Evolutionary conservation across 2,329 filamentous ascomycete species (phyloP), one percentile per base, ranked within the genome.

Genomic region (Hypoxylon rubiginosum): DNA sequence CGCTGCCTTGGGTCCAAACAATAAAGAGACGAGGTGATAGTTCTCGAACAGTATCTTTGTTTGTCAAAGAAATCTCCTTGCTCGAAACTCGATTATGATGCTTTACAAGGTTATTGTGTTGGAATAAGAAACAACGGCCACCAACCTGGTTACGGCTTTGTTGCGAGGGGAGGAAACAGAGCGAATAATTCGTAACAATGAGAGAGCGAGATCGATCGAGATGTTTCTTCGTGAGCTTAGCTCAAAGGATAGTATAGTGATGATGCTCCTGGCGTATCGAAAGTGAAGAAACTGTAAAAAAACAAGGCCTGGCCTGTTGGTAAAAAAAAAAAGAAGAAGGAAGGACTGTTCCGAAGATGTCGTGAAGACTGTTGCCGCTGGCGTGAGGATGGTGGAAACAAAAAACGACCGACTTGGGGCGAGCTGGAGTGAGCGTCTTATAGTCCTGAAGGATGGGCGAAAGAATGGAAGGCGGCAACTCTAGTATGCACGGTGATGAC

Each of bases 261-360:
- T 78, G 76, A 73, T 82, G 81, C 81, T 73, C 81, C 81, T 79
- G 81, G 81, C 81, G 76, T 50, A 72, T 65, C 74, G 66, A 68
- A 68, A 65, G 69, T 51, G 74, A 75, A 70, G 51, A 73, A 70
- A 73, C 61, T 67, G 71, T 66, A 67, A 72, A 64, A 72, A 64
- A 65, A 64, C 71, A 75, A 74, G 76, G 76, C 51, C 76, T 75
- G 74, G 77, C 77, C 79, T 78, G 62, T 74, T 67, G 79, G 77
- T 71, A 75, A 79, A 75, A 78, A 79, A 78, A 69, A 1, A 5
- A 39, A 36, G n/a, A n/a, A n/a, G n/a, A n/a, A n/a, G n/a, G 75
- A 75, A 73, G 69, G 74, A 77, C 72, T 75, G 69, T 65, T 64
- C 66, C 51, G 70, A 73, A 73, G 72, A 70, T 72, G 74, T 76